A percentile compares a stretch with the other conserved stretches of the same genome.
phyloP scores from a whole-genome alignment of 176 grass and related monocot species.

The Musa troglodytarum region DNA sequence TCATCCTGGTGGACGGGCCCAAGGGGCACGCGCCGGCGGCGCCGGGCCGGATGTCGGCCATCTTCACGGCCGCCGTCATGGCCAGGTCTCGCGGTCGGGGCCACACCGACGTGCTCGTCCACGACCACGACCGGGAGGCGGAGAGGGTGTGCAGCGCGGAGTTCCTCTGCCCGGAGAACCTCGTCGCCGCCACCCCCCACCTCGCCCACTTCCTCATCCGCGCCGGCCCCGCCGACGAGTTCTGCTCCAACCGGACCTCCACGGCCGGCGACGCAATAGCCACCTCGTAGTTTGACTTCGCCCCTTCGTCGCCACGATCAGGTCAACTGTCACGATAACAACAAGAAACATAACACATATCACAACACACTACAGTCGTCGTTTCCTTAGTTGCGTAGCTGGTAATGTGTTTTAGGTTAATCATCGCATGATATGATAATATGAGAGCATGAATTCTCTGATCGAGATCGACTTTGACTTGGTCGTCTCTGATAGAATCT shows the following conservation, averaged over 20 bases:
- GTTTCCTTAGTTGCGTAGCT: no score
- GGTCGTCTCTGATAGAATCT: no score
- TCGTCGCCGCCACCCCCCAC: conserved; percentile 18
- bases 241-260: conserved; percentile 37
- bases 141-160: conserved; percentile 47
- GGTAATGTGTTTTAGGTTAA: no score
- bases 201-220: conserved; percentile 61
- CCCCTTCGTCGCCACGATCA: background rate
- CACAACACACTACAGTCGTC: no score
- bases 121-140: conserved; percentile 69
- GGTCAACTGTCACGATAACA: background rate
- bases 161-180: conserved; percentile 75
- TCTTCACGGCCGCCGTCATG: conserved; percentile 85
- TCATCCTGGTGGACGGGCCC: conserved; percentile 68
- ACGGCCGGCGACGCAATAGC: conserved; percentile 3
- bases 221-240: conserved; percentile 30
- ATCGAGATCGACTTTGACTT: no score
- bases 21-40: conserved; percentile 46
- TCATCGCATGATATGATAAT: no score
- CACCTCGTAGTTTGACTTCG: background rate
- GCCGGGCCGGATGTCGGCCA: conserved; percentile 55
- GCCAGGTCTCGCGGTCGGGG: conserved; percentile 26
- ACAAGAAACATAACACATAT: no score
- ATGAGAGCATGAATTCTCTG: no score
- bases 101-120: conserved; percentile 68